Conservation (phyloP, 1,284 basidiomycete species). For the Boletus coffeatus region DNA sequence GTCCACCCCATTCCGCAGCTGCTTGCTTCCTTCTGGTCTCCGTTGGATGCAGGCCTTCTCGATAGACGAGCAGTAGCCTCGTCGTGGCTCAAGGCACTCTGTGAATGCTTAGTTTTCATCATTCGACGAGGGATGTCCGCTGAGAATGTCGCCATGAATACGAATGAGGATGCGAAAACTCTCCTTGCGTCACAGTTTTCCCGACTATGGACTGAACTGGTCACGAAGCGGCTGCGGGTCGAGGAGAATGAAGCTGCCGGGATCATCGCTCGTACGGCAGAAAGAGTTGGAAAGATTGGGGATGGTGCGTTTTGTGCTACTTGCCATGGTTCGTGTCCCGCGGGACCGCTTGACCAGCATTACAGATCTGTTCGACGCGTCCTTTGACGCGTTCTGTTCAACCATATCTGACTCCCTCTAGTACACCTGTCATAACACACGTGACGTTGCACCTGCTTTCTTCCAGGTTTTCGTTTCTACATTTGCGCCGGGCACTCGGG, state of each 20-base stretch:
- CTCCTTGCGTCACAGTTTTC: constrained; percentile 44
- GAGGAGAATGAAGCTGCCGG: constrained; percentile 41
- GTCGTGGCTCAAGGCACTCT: constrained; percentile 62
- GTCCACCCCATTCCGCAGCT: constrained; percentile 40
- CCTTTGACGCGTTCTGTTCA: constrained; percentile 39
- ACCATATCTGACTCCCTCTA: constrained; percentile 9
- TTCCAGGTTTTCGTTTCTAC: constrained; percentile 38
- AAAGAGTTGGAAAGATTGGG: constrained; percentile 37
- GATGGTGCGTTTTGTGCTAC: constrained; percentile 32
- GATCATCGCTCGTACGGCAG: constrained; percentile 41
- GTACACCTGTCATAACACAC: constrained; percentile 7
- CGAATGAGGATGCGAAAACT: constrained; percentile 16
- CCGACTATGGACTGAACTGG: constrained; percentile 46
- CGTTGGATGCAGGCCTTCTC: constrained; percentile 56
- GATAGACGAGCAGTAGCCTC: constrained; percentile 42
- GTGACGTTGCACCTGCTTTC: constrained; percentile 36
- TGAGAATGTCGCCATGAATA: constrained; percentile 1
- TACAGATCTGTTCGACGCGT: constrained; percentile 39
- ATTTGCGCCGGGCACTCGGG: constrained; percentile 24
- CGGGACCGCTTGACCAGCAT: constrained; percentile 31
- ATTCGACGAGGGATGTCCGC: constrained; percentile 33
- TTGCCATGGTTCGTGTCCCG: constrained; percentile 2
- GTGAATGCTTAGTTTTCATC: constrained; percentile 66
- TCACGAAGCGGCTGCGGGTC: constrained; percentile 39
- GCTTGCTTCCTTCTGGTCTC: constrained; percentile 74